Evolutionary conservation across 2,329 filamentous ascomycete species (phyloP).

Genomic region (Daldinia sp.): DNA sequence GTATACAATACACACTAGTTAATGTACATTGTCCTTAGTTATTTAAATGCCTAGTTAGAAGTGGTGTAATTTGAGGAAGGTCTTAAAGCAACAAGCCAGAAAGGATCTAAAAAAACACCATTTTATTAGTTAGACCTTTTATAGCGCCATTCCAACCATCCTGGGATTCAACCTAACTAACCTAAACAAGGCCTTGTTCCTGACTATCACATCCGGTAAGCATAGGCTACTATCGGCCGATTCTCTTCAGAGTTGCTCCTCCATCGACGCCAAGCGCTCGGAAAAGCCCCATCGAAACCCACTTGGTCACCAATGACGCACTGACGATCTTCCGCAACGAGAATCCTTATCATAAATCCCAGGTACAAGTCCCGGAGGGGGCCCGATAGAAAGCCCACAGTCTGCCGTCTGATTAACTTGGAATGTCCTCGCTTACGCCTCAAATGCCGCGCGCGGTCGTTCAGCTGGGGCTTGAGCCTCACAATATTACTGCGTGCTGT

Average conservation of each 20-base stretch:
- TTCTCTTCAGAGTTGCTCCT: neutral
- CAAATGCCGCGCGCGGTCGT: neutral
- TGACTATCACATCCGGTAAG: conserved; percentile 1
- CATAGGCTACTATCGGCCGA: neutral
- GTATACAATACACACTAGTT: neutral
- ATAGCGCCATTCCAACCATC: neutral
- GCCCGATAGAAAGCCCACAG: neutral
- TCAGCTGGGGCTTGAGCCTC: neutral
- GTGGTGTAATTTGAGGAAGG: neutral
- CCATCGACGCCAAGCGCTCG: neutral
- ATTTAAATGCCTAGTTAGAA: neutral
- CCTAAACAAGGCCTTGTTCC: neutral
- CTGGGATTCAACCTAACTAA: neutral
- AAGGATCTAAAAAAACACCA: neutral
- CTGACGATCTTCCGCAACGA: neutral
- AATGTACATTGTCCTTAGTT: neutral
- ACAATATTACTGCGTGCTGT: neutral
- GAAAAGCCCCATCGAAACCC: neutral
- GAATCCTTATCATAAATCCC: neutral
- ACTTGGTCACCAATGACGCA: neutral
- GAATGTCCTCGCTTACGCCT: neutral
- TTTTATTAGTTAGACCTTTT: neutral
- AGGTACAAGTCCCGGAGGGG: neutral
- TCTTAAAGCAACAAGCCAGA: neutral
- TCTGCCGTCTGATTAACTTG: neutral